Evolutionary conservation across 2,329 filamentous ascomycete species (phyloP).

Genomic region (Lecanosticta acicola): DNA sequence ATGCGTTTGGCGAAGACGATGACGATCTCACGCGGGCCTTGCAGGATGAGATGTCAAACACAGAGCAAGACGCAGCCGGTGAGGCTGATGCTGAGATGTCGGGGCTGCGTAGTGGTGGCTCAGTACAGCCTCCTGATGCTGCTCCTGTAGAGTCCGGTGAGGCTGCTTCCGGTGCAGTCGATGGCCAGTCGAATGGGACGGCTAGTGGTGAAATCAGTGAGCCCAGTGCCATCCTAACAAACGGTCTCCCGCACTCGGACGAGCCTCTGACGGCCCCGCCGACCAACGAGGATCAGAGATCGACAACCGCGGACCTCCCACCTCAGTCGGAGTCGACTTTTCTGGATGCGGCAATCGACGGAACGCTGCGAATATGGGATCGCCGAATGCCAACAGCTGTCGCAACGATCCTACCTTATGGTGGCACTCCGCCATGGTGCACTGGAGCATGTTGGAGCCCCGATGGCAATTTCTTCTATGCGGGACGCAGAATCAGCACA

Average conservation of each 20-base stretch:
- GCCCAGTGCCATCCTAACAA: constrained; percentile 24
- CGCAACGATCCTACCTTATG: constrained; percentile 68
- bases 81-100: constrained; percentile 39
- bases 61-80: constrained; percentile 31
- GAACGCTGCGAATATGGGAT: constrained; percentile 90
- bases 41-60: constrained; percentile 45
- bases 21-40: constrained; percentile 75
- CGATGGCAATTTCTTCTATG: constrained; percentile 92
- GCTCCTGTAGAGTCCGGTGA: constrained; percentile 7
- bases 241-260: constrained; percentile 51
- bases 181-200: neutral
- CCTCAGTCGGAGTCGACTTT: constrained; percentile 70
- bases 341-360: constrained; percentile 81
- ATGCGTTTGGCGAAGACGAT: constrained; percentile 71
- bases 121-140: constrained; percentile 37
- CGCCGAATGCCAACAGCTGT: constrained; percentile 68
- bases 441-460: constrained; percentile 96
- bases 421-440: constrained; percentile 86
- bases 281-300: constrained; percentile 30
- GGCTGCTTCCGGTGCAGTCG: neutral
- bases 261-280: constrained; percentile 36
- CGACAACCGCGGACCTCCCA: constrained; percentile 31
- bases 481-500: constrained; percentile 80
- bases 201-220: neutral
- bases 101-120: constrained; percentile 37